Evolutionary conservation across 768 basidiomycete species (phyloP).

Genomic region (Flagelloscypha sp.): DNA sequence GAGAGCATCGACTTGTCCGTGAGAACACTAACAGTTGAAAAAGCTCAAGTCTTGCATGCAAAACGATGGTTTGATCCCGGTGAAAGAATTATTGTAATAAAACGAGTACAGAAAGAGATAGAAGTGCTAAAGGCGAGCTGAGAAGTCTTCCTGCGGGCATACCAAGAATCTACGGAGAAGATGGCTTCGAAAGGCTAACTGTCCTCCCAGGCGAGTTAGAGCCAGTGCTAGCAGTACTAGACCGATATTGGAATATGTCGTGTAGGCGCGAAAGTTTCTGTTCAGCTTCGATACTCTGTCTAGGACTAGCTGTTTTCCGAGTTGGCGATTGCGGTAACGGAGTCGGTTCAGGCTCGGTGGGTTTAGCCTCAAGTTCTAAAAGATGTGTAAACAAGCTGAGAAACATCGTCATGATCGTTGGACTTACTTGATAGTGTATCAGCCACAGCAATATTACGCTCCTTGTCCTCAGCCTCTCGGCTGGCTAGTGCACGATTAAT

Average conservation of each 20-base stretch:
- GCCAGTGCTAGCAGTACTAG: conserved; percentile 47
- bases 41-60: too few species aligned
- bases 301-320: conserved; percentile 14
- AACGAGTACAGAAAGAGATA: too few species aligned
- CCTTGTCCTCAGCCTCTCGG: conserved; percentile 80
- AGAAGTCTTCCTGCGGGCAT: too few species aligned
- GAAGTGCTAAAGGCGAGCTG: too few species aligned
- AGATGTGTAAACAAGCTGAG: not conserved
- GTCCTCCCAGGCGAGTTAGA: too few species aligned
- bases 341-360: conserved; percentile 23
- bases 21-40: too few species aligned
- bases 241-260: conserved; percentile 76
- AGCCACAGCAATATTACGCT: conserved; percentile 73
- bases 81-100: too few species aligned
- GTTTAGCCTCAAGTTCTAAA: conserved; percentile 59
- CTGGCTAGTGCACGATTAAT: conserved; percentile 82
- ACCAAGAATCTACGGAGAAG: too few species aligned
- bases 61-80: too few species aligned
- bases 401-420: conserved; percentile 2
- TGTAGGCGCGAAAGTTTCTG: conserved; percentile 70
- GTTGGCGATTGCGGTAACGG: conserved; percentile 27
- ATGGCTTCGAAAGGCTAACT: too few species aligned
- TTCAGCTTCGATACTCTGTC: conserved; percentile 33
- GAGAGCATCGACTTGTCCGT: too few species aligned
- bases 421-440: conserved; percentile 71